These are phyloP conservation scores for Pseudonitzschia delicatissima DNA, from an alignment of 108 stramenopile species.

Conservation along the genomic window DNA sequence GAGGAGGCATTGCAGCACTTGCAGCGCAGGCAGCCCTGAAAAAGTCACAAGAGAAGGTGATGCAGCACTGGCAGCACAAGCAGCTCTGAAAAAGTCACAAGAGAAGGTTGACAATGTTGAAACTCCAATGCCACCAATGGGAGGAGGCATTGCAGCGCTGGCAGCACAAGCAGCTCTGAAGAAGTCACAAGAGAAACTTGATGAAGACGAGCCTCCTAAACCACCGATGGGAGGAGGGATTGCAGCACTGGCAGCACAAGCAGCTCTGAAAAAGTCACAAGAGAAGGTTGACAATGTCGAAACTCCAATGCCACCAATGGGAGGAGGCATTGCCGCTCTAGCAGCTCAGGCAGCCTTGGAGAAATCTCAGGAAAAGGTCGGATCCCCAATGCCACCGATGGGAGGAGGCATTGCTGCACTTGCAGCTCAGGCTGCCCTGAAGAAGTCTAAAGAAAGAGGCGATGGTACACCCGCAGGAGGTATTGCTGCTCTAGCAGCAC, in stretches of 20 bases:
- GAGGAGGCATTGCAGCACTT: constrained; percentile 27
- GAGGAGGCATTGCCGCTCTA: constrained; percentile 21
- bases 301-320: neutral
- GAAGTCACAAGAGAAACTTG: neutral
- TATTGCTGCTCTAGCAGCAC: constrained; percentile 16
- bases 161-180: constrained; percentile 20
- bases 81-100: neutral
- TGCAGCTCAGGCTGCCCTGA: constrained; percentile 25
- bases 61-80: constrained; percentile 21
- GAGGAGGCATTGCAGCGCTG: constrained; percentile 16
- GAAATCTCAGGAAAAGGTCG: neutral
- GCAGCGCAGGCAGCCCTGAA: constrained; percentile 20
- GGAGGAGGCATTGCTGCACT: constrained; percentile 39
- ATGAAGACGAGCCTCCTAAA: neutral
- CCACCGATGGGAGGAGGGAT: neutral
- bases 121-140: neutral
- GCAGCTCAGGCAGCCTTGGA: constrained; percentile 18
- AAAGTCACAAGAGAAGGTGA: constrained; percentile 10
- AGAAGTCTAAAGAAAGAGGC: neutral
- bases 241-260: neutral
- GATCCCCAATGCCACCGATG: neutral
- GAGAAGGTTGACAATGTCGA: neutral
- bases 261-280: constrained; percentile 7
- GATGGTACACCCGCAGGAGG: neutral
- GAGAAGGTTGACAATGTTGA: neutral